phyloP scores from a whole-genome alignment of 1,139 yeast species.

The Pichia sp. region DNA sequence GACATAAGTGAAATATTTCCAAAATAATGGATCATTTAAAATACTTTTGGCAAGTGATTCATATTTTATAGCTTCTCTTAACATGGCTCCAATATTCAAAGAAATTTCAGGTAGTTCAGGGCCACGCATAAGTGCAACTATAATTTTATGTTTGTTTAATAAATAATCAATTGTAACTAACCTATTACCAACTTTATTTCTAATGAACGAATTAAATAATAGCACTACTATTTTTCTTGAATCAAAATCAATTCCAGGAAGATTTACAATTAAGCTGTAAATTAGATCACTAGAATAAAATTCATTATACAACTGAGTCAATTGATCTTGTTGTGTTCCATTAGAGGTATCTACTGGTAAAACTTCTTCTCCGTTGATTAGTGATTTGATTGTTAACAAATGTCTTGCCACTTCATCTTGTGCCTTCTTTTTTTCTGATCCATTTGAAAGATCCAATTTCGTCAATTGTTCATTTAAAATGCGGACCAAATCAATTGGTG shows the following conservation, averaged over 20 bases:
- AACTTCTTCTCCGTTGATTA: slow-evolving; percentile 59
- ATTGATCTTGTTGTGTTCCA: slow-evolving; percentile 65
- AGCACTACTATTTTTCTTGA: slow-evolving; percentile 77
- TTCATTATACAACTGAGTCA: slow-evolving; percentile 67
- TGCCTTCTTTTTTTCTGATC: slow-evolving; percentile 49
- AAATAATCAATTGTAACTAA: slow-evolving; percentile 86
- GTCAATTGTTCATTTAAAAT: slow-evolving; percentile 66
- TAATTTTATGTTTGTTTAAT: slow-evolving; percentile 56
- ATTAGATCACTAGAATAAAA: slow-evolving; percentile 68
- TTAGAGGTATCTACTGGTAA: slow-evolving; percentile 10
- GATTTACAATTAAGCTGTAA: slow-evolving; percentile 48
- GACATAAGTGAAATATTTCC: slow-evolving; percentile 80
- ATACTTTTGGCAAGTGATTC: slow-evolving; percentile 62
- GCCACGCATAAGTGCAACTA: slow-evolving; percentile 57
- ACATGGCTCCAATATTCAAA: slow-evolving; percentile 66
- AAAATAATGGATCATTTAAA: slow-evolving; percentile 48
- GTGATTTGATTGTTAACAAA: slow-evolving; percentile 58
- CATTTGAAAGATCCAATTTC: slow-evolving; percentile 48
- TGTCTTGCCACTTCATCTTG: slow-evolving; percentile 76
- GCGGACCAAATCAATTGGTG: slow-evolving; percentile 78
- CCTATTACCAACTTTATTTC: slow-evolving; percentile 71
- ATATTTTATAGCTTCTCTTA: slow-evolving; percentile 79
- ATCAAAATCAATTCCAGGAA: slow-evolving; percentile 73
- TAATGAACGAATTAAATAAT: slow-evolving; percentile 67
- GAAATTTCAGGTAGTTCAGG: slow-evolving; percentile 71